Conservation (phyloP, 1,139 yeast species). For the Geotrichum citri-aurantii region DNA sequence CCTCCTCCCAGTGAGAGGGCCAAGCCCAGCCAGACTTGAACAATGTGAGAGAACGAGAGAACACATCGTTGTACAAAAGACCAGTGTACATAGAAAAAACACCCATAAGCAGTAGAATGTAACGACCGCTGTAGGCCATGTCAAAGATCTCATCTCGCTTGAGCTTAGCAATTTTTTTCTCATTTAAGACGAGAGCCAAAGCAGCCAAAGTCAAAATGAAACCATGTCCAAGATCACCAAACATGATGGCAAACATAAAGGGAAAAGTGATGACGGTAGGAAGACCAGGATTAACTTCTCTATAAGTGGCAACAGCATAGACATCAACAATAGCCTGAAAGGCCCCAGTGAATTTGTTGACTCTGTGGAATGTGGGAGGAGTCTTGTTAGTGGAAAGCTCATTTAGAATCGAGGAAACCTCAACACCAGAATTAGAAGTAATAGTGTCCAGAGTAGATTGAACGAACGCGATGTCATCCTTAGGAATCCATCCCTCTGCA, state of each 20-base stretch:
- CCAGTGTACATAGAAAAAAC: conserved; percentile 91
- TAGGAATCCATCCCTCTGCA: conserved; percentile 97
- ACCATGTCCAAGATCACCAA: conserved; percentile 98
- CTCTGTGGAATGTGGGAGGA: conserved; percentile 90
- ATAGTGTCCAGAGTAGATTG: conserved; percentile 50
- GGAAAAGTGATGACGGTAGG: conserved; percentile 96
- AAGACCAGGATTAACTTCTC: conserved; percentile 93
- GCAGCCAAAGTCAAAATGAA: conserved; percentile 72
- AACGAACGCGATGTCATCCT: conserved; percentile 46
- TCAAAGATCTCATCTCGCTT: conserved; percentile 89
- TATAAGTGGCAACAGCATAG: conserved; percentile 89
- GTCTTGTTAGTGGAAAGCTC: conserved; percentile 72
- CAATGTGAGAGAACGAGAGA: conserved; percentile 81
- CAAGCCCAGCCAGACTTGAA: conserved; percentile 90
- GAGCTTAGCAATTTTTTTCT: conserved; percentile 55
- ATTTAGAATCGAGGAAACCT: conserved; percentile 73
- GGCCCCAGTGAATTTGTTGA: conserved; percentile 86
- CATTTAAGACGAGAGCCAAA: conserved; percentile 61
- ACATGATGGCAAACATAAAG: conserved; percentile 98
- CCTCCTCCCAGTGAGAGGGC: conserved; percentile 67
- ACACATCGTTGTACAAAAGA: conserved; percentile 83
- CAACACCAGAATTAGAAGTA: conserved; percentile 52
- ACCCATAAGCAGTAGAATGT: conserved; percentile 87
- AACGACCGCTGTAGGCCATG: conserved; percentile 92
- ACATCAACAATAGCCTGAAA: conserved; percentile 94